These are phyloP conservation scores for Leccinum disarticulatum DNA, from an alignment of 768 basidiomycete species.

Conservation along the genomic window DNA sequence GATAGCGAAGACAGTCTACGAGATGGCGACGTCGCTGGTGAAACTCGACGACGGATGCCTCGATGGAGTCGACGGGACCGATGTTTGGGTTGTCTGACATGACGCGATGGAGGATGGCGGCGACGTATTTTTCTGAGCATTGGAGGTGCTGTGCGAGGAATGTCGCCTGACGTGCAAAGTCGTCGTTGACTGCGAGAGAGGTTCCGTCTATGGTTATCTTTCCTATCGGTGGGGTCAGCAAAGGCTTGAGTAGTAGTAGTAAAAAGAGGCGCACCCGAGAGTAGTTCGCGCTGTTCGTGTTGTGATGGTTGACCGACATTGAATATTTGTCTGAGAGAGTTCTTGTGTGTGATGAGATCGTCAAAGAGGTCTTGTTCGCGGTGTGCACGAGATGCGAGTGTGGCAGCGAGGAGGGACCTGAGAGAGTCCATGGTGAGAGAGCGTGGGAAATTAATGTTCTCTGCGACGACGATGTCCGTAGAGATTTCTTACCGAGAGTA, in stretches of 20 bases:
- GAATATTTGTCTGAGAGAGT: constrained; percentile 46
- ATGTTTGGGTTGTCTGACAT: constrained; percentile 68
- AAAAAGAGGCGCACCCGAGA: constrained; percentile 40
- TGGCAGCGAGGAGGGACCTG: constrained; percentile 49
- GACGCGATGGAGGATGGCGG: constrained; percentile 63
- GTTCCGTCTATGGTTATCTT: constrained; percentile 63
- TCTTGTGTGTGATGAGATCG: constrained; percentile 65
- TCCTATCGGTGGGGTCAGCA: constrained; percentile 43
- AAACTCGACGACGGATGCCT: constrained; percentile 63
- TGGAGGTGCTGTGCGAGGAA: constrained; percentile 81
- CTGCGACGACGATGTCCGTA: constrained; percentile 35
- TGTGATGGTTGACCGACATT: constrained; percentile 61
- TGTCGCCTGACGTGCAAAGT: constrained; percentile 74
- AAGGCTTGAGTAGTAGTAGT: constrained; percentile 13
- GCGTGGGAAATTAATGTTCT: neutral
- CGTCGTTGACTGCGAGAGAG: constrained; percentile 69
- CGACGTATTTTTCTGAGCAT: constrained; percentile 80
- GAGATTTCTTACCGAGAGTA: constrained; percentile 64
- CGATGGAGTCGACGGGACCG: constrained; percentile 54
- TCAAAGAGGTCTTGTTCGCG: constrained; percentile 77
- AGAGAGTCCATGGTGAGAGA: constrained; percentile 55
- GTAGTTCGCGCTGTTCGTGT: constrained; percentile 70
- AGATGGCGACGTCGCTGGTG: constrained; percentile 70
- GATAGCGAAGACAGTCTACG: constrained; percentile 67
- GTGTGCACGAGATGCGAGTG: constrained; percentile 47